Evolutionary conservation across 805 yeast genomes (phyloP), one percentile per base, ranked within the genome.

Genomic region (Ogataea kodamae): DNA sequence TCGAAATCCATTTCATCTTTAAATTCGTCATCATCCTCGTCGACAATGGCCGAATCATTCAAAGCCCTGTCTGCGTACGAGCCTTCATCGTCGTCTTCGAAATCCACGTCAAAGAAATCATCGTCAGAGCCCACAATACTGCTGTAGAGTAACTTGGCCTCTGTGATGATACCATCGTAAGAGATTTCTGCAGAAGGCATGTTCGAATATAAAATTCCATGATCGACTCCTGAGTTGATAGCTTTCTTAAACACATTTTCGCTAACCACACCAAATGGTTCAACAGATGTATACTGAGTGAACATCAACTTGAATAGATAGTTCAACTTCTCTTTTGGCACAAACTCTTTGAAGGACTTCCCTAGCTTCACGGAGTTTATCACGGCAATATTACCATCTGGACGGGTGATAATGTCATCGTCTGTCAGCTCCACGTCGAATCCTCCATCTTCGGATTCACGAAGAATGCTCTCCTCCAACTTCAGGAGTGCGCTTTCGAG

Each of bases 71-170:
- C 27, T 13, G 38, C 22, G 16, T 23, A 31, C 13, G 27, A 29
- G 13, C 66, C 69, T 21, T 78, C 89, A 26, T 84, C 95, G 13
- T 88, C 96, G 57, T 90, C 97, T 60, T 90, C 97, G 54, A 90
- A 90, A 60, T 90, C 97, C 25, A 90, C 85, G 57, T 87, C 96
- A 55, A 90, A 90, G 64, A 92, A 92, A 61, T 90, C 97, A 50
- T 90, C 97, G 55, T 84, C 92, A 2, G 95, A 75, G 7, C 97
- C 97, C 8, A 92, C 94, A 42, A 90, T 79, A 37, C 72, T 68
- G 41, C 76, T 78, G 57, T 86, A 90, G 25, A 90, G 56, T 13
- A 74, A 64, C 54, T 78, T 82, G 5, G 89, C 87, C 41, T 87
- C 92, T 2, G 89, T 78, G 12, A 90, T 75, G 4, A 85, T 74